A percentile compares a stretch with the other conserved stretches of the same genome.
Evolutionary conservation across 768 basidiomycete species (phyloP).

Genomic region (Suillus bovinus): DNA sequence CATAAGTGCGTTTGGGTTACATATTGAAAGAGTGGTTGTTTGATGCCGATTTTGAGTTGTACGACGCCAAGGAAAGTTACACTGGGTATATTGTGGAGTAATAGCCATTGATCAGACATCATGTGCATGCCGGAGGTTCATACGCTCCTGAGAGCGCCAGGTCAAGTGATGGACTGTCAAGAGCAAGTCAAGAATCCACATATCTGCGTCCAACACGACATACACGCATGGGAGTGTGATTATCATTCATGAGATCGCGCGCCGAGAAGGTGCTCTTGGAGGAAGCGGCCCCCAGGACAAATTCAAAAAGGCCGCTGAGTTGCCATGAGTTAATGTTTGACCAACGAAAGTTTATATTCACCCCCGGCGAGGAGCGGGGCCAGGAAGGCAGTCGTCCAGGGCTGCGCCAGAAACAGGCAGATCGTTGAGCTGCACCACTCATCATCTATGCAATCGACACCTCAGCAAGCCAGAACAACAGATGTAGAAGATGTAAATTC

Average conservation of each 20-base stretch:
- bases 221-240: neutral
- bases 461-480: neutral
- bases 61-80: neutral
- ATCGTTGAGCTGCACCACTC: neutral
- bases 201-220: neutral
- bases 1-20: neutral
- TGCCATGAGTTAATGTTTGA: neutral
- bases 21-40: neutral
- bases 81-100: neutral
- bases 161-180: neutral
- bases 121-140: neutral
- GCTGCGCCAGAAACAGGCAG: neutral
- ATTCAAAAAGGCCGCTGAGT: neutral
- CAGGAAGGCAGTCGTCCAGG: neutral
- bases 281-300: neutral
- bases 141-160: neutral
- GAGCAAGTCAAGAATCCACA: neutral
- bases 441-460: neutral
- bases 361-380: neutral
- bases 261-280: neutral
- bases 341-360: neutral
- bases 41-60: neutral
- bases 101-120: neutral
- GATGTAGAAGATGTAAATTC: neutral
- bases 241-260: neutral